Evolutionary conservation across 768 basidiomycete species (phyloP), one percentile per base, ranked within the genome.

Genomic region (Cyathus striatus): DNA sequence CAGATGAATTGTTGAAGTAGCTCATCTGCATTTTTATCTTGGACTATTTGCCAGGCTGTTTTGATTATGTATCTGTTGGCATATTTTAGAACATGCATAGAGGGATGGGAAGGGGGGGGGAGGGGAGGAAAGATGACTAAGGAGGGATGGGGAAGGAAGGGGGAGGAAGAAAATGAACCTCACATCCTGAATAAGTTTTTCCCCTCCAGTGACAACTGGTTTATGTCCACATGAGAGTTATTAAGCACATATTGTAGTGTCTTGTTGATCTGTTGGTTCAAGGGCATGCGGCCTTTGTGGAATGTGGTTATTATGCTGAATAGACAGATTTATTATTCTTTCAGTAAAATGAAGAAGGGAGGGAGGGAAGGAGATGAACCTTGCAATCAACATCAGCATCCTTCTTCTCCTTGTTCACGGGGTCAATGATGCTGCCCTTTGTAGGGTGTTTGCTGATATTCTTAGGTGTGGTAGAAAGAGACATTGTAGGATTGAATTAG

Each of bases 1-100:
- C 86, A 93, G 30, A 94, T 63, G 51, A 95, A 94, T 54, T 88
- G 84, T 63, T 97, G 95, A 60, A 96, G 73, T 30, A 97, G 75
- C 66, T 97, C 92, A 52, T 95, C 93, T 18, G 71, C 65, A 50
- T 96, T 96, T 78, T 95, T 96, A 53, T 86, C 74, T 38, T 69
- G 55, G n/a, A 94, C 80, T 44, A 92, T 81, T 30, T 75, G 52
- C 9, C 83, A 74, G 0, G 77, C 70, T 4, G 90, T 92, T 50
- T 79, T 76, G 53, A 95, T 72, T 56, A 96, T 88, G 38, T 90
- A 81, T 34, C n/a, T n/a, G n/a, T n/a, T n/a, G n/a, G n/a, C n/a
- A n/a, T n/a, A n/a, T n/a, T n/a, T n/a, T n/a, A n/a, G n/a, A n/a
- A n/a, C n/a, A n/a, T n/a, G n/a, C n/a, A n/a, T n/a, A n/a, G n/a